Evolutionary conservation across 2,329 filamentous ascomycete genomes (phyloP), one percentile per base, ranked within the genome.

Genomic region (Decorospora gaudefroyi): DNA sequence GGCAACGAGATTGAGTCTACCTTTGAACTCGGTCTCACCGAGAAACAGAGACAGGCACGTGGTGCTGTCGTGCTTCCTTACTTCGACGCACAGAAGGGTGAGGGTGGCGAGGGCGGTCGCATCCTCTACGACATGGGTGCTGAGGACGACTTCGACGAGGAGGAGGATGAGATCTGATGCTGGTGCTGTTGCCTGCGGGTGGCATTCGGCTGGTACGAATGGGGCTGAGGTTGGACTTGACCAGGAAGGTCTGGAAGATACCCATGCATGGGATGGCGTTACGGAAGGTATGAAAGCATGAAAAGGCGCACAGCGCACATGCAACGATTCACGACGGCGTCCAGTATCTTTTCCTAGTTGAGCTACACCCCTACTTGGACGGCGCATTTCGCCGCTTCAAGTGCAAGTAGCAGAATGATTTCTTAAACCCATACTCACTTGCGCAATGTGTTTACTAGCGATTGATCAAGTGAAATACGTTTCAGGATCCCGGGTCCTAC

Each of bases 81-180:
- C 69, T 96, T 95, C 71, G 93, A 99, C 75, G 93, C 93, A 16
- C 93, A 99, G 78, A 88, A 84, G 39, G 86, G 84, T 2, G 70
- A 76, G 45, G 81, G 79, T 4, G 91, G 91, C 0, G 90, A 95
- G 61, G 92, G 93, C 4, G 93, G 93, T 0, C 80, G 92, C 49
- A 99, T 99, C 55, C 67, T 99, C 62, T 99, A 99, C 68, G 92
- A 97, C 59, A 95, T 97, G 88, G 92, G 91, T 1, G 82, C 84
- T 51, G 93, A 97, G 74, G 93, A 99, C 71, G 90, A 97, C 68
- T 97, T 96, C 73, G 91, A 96, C 59, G 91, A 95, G 46, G 90
- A 95, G 64, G 90, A 96, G 63, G 91, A 96, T 72, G 91, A 96
- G 72, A 90, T 92, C 55, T 91, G 49, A 63, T 31, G 12, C 9